A percentile compares a stretch with the other conserved stretches of the same genome.
Conservation (phyloP, 1,284 basidiomycete genomes). For the Cryptococcus sp. region DNA sequence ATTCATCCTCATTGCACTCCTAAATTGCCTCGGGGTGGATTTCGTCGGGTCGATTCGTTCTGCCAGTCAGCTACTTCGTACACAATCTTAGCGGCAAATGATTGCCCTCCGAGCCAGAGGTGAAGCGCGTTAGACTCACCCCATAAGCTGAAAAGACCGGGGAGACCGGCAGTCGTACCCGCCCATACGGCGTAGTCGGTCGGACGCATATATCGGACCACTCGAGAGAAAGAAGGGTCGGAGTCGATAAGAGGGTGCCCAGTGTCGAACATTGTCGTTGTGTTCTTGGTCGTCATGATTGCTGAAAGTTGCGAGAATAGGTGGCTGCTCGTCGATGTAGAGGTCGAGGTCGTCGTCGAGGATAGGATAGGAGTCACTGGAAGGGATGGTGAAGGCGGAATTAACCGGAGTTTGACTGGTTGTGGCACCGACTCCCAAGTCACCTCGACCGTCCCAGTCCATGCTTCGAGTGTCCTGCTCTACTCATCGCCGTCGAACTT, state of each 20-base stretch:
- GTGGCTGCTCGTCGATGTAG: no score
- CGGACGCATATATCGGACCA: constrained; percentile 80
- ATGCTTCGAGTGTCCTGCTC: no score
- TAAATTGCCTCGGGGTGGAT: constrained; percentile 9
- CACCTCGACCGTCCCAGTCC: no score
- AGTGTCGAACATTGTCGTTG: constrained; percentile 3
- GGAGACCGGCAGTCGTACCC: constrained; percentile 60
- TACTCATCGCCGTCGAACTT: no score
- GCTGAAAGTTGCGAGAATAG: no score
- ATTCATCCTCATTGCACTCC: constrained; percentile 45
- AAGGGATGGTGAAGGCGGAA: no score
- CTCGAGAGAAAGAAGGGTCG: constrained; percentile 85
- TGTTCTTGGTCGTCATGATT: no score
- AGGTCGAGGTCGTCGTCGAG: no score
- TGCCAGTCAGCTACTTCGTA: constrained; percentile 8
- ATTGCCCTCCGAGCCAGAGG: neutral
- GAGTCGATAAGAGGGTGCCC: constrained; percentile 77
- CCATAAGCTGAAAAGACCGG: constrained; percentile 29
- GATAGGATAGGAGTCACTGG: no score
- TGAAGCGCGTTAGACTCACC: constrained; percentile 22
- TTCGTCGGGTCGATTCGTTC: constrained; percentile 21
- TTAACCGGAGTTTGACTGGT: no score
- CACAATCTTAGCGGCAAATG: neutral
- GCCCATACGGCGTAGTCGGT: constrained; percentile 86
- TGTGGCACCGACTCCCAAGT: no score